Evolutionary conservation across 73 alveolate species (phyloP), one percentile per base, ranked within the genome.

Genomic region (Loxodes magnus): DNA sequence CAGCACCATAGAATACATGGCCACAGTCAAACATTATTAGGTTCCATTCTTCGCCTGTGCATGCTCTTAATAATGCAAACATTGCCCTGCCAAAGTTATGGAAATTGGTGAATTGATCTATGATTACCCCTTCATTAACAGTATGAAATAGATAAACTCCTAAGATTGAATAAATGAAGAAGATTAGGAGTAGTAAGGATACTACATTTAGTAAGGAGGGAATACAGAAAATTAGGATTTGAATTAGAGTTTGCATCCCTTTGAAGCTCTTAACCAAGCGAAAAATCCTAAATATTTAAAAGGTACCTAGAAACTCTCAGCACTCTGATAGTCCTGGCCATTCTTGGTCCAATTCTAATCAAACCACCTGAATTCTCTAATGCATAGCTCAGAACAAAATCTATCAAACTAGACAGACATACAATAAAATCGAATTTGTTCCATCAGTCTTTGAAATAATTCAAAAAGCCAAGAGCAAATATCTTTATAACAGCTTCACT

Each of bases 11-110:
- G 46, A 6, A 21, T 7, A 24, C 46, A 20, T 55, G 36, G 71
- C 52, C 46, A 4, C 49, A 19, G 43, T 84, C 84, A 19, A 35
- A 38, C 97, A 90, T 87, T 2, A 87, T 48, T 34, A 35, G 26
- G 29, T 51, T 42, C 96, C 97, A 90, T 54, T 79, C 69, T 57
- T 82, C 96, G 36, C 96, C 96, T 6, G 98, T 87, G 0, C 97
- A 82, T 15, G 77, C 43, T 41, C 96, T 50, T 30, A 86, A 64
- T 4, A 90, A 81, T 25, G 71, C 28, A 0, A 90, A 28, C 46
- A 87, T 57, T 0, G 96, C 81, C 28, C 41, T 34, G 19, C 77
- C 75, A 58, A 90, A 86, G 44, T 82, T 74, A 16, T 68, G 42
- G 43, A 90, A 82, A 52, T 90, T 87, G 39, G 44, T 62, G 38